A percentile compares a stretch with the other conserved stretches of the same genome.
Evolutionary conservation across 306 rosid species (phyloP).

Genomic region (Trifolium repens): DNA sequence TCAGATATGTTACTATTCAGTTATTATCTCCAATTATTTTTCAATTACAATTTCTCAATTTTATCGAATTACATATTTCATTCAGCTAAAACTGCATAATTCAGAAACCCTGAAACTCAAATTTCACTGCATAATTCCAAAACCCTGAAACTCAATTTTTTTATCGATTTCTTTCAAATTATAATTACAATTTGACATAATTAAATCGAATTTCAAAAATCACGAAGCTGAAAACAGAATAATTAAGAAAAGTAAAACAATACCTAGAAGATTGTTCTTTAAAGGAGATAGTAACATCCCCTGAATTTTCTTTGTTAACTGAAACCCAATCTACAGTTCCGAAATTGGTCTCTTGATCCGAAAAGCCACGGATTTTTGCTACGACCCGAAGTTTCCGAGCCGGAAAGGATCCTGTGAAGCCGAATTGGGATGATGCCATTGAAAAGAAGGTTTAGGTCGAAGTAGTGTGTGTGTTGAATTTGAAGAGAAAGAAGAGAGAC

Average conservation of each 20-base stretch:
- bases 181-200: neutral
- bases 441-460: neutral
- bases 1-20: neutral
- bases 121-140: neutral
- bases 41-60: neutral
- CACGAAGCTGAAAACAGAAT: slow-evolving; percentile 2
- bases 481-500: neutral
- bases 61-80: too few relatives aligned
- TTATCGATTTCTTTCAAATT: neutral
- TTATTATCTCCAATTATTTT: neutral
- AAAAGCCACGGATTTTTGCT: slow-evolving; percentile 56
- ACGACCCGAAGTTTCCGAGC: slow-evolving; percentile 59
- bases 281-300: slow-evolving; percentile 61
- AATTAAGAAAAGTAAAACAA: neutral
- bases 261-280: slow-evolving; percentile 67
- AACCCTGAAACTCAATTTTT: neutral
- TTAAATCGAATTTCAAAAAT: neutral
- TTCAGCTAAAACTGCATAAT: neutral
- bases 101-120: neutral
- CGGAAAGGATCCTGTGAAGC: slow-evolving; percentile 19
- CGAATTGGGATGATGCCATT: slow-evolving; percentile 57
- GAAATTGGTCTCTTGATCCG: slow-evolving; percentile 38
- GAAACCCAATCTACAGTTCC: slow-evolving; percentile 55
- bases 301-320: slow-evolving; percentile 57
- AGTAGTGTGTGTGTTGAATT: slow-evolving; percentile 1